Conservation (phyloP, 75 land plant genomes). For the Chamaecyparis obtusa region DNA sequence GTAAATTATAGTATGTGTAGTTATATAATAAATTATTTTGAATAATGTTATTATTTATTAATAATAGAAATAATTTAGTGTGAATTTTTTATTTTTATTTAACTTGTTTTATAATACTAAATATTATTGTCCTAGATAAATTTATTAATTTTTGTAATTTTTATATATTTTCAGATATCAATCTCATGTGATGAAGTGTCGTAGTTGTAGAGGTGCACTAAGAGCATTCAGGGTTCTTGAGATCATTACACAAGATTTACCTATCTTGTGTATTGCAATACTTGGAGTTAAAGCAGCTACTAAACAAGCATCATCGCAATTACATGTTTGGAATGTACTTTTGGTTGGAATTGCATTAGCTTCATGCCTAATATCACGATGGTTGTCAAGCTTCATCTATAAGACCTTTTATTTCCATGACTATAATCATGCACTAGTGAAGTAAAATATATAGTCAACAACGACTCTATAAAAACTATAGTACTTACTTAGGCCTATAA, state of each 20-base stretch:
- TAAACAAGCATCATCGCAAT: conserved; percentile 28
- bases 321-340: conserved; percentile 18
- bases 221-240: conserved; percentile 52
- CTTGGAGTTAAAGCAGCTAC: conserved; percentile 56
- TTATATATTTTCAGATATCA: conserved; percentile 54
- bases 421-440: conserved; percentile 69
- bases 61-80: too few relatives aligned
- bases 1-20: too few relatives aligned
- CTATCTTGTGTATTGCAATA: conserved; percentile 35
- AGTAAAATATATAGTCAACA: neutral
- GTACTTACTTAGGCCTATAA: too few relatives aligned
- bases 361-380: conserved; percentile 57
- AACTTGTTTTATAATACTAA: too few relatives aligned
- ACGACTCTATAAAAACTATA: too few relatives aligned
- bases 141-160: neutral
- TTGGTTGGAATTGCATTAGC: conserved; percentile 49
- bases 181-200: conserved; percentile 71
- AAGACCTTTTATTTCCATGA: conserved; percentile 91
- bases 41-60: too few relatives aligned
- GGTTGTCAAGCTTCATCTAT: conserved; percentile 72
- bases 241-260: conserved; percentile 45
- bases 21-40: too few relatives aligned
- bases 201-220: conserved; percentile 58
- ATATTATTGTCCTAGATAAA: too few relatives aligned
- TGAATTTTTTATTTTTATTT: too few relatives aligned